Base-by-base conservation (phyloP, 495 filamentous ascomycete genomes). In the Neohortaea acidophila region DNA sequence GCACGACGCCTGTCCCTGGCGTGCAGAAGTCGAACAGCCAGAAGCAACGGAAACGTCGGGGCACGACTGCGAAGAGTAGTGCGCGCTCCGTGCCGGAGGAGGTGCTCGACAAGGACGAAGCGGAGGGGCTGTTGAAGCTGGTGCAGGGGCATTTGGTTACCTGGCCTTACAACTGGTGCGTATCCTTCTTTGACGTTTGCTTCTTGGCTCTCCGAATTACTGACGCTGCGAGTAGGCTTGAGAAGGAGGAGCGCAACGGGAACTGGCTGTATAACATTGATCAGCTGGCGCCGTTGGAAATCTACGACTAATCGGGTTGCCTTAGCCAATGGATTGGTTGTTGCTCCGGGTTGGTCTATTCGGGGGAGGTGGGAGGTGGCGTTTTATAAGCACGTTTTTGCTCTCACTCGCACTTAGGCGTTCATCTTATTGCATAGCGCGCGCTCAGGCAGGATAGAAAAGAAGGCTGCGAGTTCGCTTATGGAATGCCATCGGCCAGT, bases 181-280 rank as follows among this genome's bases (percentile, higher is more conserved):
- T 40, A 27, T 28, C 13, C 13, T n/a, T 39, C 4, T 18, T 22
- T 22, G 20, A 24, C 2, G 19, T 18, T 6, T 21, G 32, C 21
- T 19, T 41, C 1, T 25, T 40, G 27, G 22, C 11, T 10, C 2
- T 9, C 18, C 10, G 6, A 9, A n/a, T 5, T 13, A 15, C 8
- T 27, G n/a, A 27, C n/a, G 24, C 24, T 27, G 24, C 24, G n/a
- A 27, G 28, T 41, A 73, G 69, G 75, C 71, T 97, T 33, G 70
- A 71, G 37, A 77, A 76, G 48, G 91, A 94, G 60, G 89, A 94
- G 62, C 72, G 77, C 49, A 82, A 79, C 45, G 84, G 84, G 26
- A 93, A 94, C 55, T 97, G 91, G 91, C 72, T 96, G 33, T 96
- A 94, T 58, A 82, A 82, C 58, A 77, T 94, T 32, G 89, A 97